A percentile compares a stretch with the other conserved stretches of the same genome.
phyloP scores from a whole-genome alignment of 2,329 filamentous ascomycete genomes.

The Sporothrix humicola region DNA sequence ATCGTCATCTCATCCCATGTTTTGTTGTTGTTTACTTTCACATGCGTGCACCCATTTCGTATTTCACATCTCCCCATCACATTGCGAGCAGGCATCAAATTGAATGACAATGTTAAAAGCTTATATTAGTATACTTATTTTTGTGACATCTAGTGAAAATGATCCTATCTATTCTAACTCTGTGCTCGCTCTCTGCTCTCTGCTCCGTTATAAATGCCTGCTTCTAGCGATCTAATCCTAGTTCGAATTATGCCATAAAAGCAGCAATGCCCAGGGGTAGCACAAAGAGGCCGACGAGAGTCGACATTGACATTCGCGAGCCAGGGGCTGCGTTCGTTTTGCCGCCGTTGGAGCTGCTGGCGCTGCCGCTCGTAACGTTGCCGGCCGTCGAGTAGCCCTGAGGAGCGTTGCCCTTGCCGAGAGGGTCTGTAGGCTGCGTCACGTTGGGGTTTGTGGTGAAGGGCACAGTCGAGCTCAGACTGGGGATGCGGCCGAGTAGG shows the following conservation, averaged over 20 bases:
- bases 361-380: background rate
- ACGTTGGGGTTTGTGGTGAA: constrained; percentile 45
- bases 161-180: background rate
- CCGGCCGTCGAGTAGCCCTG: constrained; percentile 38
- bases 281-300: background rate
- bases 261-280: background rate
- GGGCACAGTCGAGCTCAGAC: constrained; percentile 51
- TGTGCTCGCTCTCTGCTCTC: background rate
- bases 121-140: background rate
- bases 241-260: background rate
- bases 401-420: constrained; percentile 44
- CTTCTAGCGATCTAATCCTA: background rate
- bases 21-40: background rate
- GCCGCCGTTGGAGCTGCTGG: background rate
- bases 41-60: background rate
- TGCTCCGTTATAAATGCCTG: background rate
- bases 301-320: background rate
- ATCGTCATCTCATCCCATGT: constrained; percentile 3
- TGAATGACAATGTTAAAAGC: background rate
- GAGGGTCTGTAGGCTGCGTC: constrained; percentile 39
- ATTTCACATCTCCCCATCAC: background rate
- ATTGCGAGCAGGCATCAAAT: background rate
- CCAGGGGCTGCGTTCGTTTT: constrained; percentile 3
- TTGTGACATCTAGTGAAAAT: background rate
- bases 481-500: constrained; percentile 71